Conservation (phyloP, 2,329 filamentous ascomycete genomes). For the Aspergillus sp. region DNA sequence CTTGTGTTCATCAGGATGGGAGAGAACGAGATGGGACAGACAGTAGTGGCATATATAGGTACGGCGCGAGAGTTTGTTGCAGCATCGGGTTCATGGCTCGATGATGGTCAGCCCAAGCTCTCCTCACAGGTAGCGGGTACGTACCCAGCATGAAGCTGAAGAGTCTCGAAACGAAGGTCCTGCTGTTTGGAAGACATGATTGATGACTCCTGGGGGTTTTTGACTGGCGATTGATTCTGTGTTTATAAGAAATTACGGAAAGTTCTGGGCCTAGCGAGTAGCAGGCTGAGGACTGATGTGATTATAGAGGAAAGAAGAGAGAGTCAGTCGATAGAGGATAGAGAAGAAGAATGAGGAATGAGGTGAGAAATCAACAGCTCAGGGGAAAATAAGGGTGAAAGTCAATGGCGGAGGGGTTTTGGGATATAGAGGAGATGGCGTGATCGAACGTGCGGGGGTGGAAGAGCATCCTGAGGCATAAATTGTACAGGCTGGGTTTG, state of each 20-base stretch:
- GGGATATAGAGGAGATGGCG: constrained; percentile 6
- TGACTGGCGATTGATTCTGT: constrained; percentile 1
- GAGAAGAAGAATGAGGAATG: background rate
- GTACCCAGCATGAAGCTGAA: constrained; percentile 81
- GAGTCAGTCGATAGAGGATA: background rate
- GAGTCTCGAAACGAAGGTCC: constrained; percentile 66
- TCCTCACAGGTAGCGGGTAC: constrained; percentile 13
- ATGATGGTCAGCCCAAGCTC: constrained; percentile 6
- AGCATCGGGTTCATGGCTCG: constrained; percentile 73
- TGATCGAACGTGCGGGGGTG: constrained; percentile 4
- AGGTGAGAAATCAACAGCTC: background rate
- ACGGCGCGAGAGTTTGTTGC: constrained; percentile 84
- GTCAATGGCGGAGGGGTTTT: no score
- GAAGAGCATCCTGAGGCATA: background rate
- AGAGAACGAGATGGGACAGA: constrained; percentile 23
- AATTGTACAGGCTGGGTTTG: background rate
- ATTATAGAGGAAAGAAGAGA: background rate
- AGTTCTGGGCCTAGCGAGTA: background rate
- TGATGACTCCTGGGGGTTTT: background rate
- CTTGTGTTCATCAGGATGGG: background rate
- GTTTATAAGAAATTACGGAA: background rate
- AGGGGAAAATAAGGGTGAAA: background rate
- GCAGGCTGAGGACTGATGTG: background rate
- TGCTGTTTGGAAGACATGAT: constrained; percentile 32
- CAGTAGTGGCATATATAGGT: constrained; percentile 92